A percentile compares a stretch with the other conserved stretches of the same genome.
These are phyloP conservation scores for Helianthus tuberosus DNA, from an alignment of 129 eudicot genomes.

Conservation along the genomic window DNA sequence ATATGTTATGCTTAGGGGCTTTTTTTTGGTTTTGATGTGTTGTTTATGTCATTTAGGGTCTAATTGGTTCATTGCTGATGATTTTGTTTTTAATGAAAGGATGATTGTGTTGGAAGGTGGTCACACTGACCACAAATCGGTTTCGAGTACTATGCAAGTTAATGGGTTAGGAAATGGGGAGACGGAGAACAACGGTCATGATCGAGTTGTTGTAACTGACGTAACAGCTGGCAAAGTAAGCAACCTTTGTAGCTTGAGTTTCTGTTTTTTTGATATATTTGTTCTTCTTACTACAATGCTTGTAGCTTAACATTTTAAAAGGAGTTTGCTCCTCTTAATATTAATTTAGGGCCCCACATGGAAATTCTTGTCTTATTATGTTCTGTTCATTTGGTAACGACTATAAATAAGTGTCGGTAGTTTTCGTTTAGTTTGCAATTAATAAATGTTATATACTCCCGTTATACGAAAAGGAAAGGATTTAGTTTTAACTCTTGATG, in stretches of 20 bases:
- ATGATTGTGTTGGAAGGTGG: slow-evolving; percentile 46
- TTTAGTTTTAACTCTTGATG: neutral
- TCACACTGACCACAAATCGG: slow-evolving; percentile 28
- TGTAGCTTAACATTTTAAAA: neutral
- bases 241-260: slow-evolving; percentile 10
- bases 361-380: neutral
- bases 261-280: slow-evolving; percentile 7
- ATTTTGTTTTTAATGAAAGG: slow-evolving; percentile 35
- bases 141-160: slow-evolving; percentile 5
- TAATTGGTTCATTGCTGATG: slow-evolving; percentile 3
- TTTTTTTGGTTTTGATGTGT: neutral
- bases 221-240: slow-evolving; percentile 18
- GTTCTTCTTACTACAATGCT: neutral
- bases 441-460: neutral
- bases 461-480: neutral
- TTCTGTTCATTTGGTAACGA: neutral
- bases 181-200: neutral
- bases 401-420: neutral
- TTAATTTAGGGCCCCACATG: neutral
- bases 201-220: slow-evolving; percentile 18
- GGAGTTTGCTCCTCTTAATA: neutral
- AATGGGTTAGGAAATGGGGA: slow-evolving; percentile 6
- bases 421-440: neutral
- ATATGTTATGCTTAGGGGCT: neutral
- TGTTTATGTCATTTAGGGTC: slow-evolving; percentile 18